Base-by-base conservation (phyloP, 192 early-diverging fungal genomes). In the Phlyctochytrium arcticum region DNA sequence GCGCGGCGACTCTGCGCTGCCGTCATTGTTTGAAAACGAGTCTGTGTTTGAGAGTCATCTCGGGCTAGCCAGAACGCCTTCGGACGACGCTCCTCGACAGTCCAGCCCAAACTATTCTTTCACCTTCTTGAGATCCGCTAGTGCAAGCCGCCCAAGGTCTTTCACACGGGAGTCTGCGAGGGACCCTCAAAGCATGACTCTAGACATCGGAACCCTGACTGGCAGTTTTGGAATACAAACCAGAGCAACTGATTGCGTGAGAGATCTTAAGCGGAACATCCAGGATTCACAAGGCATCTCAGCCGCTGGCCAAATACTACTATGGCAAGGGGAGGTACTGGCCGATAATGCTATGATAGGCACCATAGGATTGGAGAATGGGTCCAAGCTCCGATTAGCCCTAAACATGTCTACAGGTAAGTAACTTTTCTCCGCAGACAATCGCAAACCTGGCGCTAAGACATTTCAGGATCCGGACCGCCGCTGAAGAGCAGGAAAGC, bases 391-490 rank as follows among this genome's bases (percentile, higher is more conserved):
- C 31, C 74, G 79, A 50, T 60, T 84, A 23, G 74, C 73, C 5
- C 46, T 84, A 15, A 69, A 80, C 23, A 84, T 84, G 81, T 60
- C 67, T 48, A 69, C 73, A 53, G 81, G 81, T 81, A 47, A 9
- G 36, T 19, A 31, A 5, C 23, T 31, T 32, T 19, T 42, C 21
- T 5, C 23, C 39, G 24, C 23, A 61, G 37, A 15, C 36, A n/a
- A n/a, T n/a, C n/a, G 2, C 19, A 42, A 35, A 2, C 46, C 1
- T 24, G 24, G 46, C 6, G 15, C 23, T 2, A 23, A 48, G 19
- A 6, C 8, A 10, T 12, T 54, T 36, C 21, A 83, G 81, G 81
- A n/a, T 76, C 81, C 7, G 81, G 81, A 21, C 77, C 78, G 19
- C 74, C 80, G 15, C 61, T 76, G 17, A 60, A 73, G 34, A 21